phyloP scores from a whole-genome alignment of 2,329 filamentous ascomycete genomes.

The Malbranchea cinnamomea region DNA sequence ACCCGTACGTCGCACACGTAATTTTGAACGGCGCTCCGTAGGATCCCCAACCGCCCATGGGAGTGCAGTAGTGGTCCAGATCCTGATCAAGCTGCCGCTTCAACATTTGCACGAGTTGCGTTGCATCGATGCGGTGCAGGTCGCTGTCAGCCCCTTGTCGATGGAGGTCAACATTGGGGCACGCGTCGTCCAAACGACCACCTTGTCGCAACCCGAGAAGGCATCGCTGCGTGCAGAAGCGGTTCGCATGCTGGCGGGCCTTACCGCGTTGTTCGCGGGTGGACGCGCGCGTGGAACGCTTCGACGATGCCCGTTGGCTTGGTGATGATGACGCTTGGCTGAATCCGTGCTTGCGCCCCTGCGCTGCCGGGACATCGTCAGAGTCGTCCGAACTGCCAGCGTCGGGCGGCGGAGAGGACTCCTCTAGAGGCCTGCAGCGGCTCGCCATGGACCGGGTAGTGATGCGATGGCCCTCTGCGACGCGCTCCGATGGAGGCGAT shows the following conservation, averaged over 20 bases:
- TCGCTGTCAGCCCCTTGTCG: slow-evolving; percentile 6
- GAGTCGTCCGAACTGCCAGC: slow-evolving; percentile 9
- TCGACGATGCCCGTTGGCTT: slow-evolving; percentile 7
- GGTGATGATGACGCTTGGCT: slow-evolving; percentile 14
- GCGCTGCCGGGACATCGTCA: slow-evolving; percentile 9
- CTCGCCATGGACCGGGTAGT: slow-evolving; percentile 8
- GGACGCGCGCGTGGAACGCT: slow-evolving; percentile 5
- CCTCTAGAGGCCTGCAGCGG: too few species aligned
- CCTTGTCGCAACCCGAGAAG: slow-evolving; percentile 15
- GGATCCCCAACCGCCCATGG: slow-evolving; percentile 14
- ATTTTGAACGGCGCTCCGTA: slow-evolving; percentile 18
- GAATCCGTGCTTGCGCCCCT: slow-evolving; percentile 12
- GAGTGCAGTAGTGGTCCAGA: slow-evolving; percentile 16
- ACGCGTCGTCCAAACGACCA: slow-evolving; percentile 12
- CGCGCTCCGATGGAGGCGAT: slow-evolving; percentile 11
- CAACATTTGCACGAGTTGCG: slow-evolving; percentile 11
- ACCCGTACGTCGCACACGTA: slow-evolving; percentile 14
- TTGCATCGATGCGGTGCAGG: slow-evolving; percentile 11
- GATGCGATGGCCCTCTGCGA: slow-evolving; percentile 8
- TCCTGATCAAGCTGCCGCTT: slow-evolving; percentile 16
- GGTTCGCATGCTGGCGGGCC: slow-evolving; percentile 7
- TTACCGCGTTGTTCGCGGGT: slow-evolving; percentile 5
- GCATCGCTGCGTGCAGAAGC: slow-evolving; percentile 17
- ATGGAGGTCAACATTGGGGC: slow-evolving; percentile 15
- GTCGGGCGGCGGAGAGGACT: slow-evolving; percentile 8